Evolutionary conservation across 176 grass and related monocot genomes (phyloP).

Genomic region (Ampelocalamus luodianensis): DNA sequence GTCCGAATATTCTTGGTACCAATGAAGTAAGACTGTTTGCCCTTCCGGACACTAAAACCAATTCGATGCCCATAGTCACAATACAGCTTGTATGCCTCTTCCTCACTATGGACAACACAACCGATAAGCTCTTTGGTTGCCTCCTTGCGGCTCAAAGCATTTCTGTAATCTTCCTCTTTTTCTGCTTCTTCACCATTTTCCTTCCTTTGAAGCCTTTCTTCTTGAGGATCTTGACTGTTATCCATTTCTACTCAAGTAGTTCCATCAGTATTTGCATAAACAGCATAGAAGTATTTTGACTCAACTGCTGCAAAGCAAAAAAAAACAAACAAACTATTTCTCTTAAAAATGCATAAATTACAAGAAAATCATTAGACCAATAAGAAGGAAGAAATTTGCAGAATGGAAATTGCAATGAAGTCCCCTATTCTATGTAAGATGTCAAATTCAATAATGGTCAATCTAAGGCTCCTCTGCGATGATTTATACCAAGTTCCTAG

Average conservation of each 20-base stretch:
- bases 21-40: constrained; percentile 85
- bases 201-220: constrained; percentile 59
- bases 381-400: background rate
- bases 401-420: background rate
- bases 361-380: background rate
- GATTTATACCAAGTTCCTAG: background rate
- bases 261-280: constrained; percentile 39
- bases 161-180: constrained; percentile 50
- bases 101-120: constrained; percentile 75
- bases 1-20: constrained; percentile 81
- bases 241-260: constrained; percentile 52
- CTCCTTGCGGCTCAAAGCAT: constrained; percentile 60
- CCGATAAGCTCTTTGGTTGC: constrained; percentile 72
- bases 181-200: constrained; percentile 57
- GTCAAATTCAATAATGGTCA: background rate
- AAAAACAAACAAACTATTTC: background rate
- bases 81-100: constrained; percentile 78
- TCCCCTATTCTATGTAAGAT: background rate
- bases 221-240: constrained; percentile 45
- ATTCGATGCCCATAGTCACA: constrained; percentile 88
- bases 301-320: constrained; percentile 1
- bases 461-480: background rate
- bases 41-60: constrained; percentile 87
- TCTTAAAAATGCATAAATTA: constrained; percentile 15
- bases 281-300: background rate